Evolutionary conservation across 2,329 filamentous ascomycete species (phyloP).

Genomic region (Graphiopsis chlorocephala): DNA sequence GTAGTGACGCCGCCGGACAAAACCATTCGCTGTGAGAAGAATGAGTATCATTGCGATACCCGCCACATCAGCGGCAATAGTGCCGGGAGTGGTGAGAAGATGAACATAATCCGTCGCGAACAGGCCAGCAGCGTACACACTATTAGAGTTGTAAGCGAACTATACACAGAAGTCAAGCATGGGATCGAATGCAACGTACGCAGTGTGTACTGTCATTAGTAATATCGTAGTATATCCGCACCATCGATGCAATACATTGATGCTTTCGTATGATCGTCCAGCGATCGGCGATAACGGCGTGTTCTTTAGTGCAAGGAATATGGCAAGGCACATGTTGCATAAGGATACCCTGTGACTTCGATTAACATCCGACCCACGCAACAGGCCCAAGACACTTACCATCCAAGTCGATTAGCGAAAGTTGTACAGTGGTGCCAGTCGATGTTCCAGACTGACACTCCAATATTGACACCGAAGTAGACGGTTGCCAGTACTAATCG

Average conservation of each 20-base stretch:
- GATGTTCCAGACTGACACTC: conserved; percentile 15
- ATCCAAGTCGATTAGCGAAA: conserved; percentile 27
- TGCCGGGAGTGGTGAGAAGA: conserved; percentile 18
- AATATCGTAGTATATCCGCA: conserved; percentile 25
- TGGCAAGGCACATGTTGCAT: conserved; percentile 25
- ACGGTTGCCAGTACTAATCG: conserved; percentile 7
- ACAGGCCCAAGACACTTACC: conserved; percentile 17
- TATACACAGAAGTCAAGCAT: neutral
- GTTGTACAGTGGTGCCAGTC: conserved; percentile 19
- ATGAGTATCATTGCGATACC: conserved; percentile 25
- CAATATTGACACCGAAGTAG: conserved; percentile 18
- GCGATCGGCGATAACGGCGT: conserved; percentile 27
- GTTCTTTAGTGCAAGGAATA: conserved; percentile 29
- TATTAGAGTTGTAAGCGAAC: neutral
- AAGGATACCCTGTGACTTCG: conserved; percentile 21
- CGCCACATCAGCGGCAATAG: conserved; percentile 23
- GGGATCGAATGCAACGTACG: conserved; percentile 15
- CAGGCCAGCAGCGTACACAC: conserved; percentile 21
- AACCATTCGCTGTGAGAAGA: conserved; percentile 22
- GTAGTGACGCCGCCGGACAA: conserved; percentile 24
- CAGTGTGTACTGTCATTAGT: conserved; percentile 23
- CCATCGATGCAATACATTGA: conserved; percentile 28
- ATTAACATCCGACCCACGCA: neutral
- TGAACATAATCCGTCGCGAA: conserved; percentile 16
- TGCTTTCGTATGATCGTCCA: conserved; percentile 24